Conservation (phyloP, 371 early-diverging fungal genomes). For the Mortierella sp. region DNA sequence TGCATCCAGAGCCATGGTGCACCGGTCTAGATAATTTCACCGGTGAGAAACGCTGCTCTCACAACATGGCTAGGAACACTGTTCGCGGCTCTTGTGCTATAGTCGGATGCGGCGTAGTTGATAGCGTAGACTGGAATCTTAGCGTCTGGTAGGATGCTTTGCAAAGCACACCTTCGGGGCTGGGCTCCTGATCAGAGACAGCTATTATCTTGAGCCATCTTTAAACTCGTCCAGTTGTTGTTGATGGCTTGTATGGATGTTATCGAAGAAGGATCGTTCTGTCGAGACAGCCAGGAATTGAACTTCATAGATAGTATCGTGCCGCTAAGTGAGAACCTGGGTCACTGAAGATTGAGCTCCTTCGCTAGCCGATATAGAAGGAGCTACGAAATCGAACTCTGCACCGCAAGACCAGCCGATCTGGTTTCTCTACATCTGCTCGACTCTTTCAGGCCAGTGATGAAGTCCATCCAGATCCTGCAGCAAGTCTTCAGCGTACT, state of each 20-base stretch:
- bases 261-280: slow-evolving; percentile 75
- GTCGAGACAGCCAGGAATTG: slow-evolving; percentile 81
- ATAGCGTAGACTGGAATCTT: slow-evolving; percentile 83
- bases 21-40: too few relatives aligned
- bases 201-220: slow-evolving; percentile 59
- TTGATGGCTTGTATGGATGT: slow-evolving; percentile 63
- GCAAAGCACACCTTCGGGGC: slow-evolving; percentile 69
- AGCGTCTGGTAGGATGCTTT: slow-evolving; percentile 68
- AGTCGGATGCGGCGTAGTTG: slow-evolving; percentile 82
- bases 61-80: slow-evolving; percentile 89
- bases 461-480: slow-evolving; percentile 80
- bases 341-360: slow-evolving; percentile 4
- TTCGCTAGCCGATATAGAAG: slow-evolving; percentile 22
- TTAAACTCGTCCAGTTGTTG: slow-evolving; percentile 67
- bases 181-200: slow-evolving; percentile 18
- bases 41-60: too few relatives aligned
- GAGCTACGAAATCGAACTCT: slow-evolving; percentile 71
- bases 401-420: slow-evolving; percentile 91
- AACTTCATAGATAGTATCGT: slow-evolving; percentile 83
- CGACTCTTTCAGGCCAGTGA: slow-evolving; percentile 92
- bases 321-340: slow-evolving; percentile 83
- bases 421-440: slow-evolving; percentile 94
- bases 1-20: too few relatives aligned
- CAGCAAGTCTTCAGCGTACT: slow-evolving; percentile 85
- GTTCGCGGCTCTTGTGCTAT: slow-evolving; percentile 91